These are phyloP conservation scores for Aspergillus pseudoterreus DNA, from an alignment of 2,329 filamentous ascomycete genomes.

Conservation along the genomic window DNA sequence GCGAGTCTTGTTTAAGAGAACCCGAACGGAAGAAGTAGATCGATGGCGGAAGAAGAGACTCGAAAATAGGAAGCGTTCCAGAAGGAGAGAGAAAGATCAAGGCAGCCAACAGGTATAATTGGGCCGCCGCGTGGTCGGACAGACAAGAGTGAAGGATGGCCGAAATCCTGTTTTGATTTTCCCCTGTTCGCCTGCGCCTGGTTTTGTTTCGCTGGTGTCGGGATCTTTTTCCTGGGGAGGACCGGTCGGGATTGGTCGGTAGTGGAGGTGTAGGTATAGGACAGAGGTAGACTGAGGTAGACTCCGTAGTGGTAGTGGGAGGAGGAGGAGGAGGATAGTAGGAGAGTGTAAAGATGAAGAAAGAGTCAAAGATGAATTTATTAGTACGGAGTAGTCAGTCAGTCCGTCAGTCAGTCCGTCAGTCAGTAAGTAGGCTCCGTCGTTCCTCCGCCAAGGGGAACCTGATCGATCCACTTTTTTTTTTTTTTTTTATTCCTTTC, in stretches of 20 bases:
- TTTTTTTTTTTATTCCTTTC: conserved; percentile 6
- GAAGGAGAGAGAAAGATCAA: neutral
- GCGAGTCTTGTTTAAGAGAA: too few relatives aligned
- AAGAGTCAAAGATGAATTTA: conserved; percentile 5
- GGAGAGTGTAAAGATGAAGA: neutral
- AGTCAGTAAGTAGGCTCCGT: conserved; percentile 4
- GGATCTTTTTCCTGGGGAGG: neutral
- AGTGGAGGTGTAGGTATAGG: neutral
- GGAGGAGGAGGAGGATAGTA: neutral
- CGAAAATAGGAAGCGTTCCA: neutral
- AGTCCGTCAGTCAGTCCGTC: too few relatives aligned
- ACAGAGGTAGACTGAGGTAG: too few relatives aligned
- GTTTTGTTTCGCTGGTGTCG: neutral
- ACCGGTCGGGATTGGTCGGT: neutral
- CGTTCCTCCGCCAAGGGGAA: conserved; percentile 9
- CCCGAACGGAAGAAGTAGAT: too few relatives aligned
- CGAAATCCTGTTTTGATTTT: neutral
- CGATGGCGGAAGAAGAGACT: neutral
- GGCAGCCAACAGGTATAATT: neutral
- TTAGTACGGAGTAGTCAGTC: too few relatives aligned
- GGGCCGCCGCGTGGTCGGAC: neutral
- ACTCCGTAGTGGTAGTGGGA: too few relatives aligned
- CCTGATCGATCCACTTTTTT: conserved; percentile 23
- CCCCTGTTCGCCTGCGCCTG: neutral
- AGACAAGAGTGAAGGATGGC: neutral